These are phyloP conservation scores for Cryptomeria japonica DNA, from an alignment of 75 land plant genomes.

Conservation along the genomic window DNA sequence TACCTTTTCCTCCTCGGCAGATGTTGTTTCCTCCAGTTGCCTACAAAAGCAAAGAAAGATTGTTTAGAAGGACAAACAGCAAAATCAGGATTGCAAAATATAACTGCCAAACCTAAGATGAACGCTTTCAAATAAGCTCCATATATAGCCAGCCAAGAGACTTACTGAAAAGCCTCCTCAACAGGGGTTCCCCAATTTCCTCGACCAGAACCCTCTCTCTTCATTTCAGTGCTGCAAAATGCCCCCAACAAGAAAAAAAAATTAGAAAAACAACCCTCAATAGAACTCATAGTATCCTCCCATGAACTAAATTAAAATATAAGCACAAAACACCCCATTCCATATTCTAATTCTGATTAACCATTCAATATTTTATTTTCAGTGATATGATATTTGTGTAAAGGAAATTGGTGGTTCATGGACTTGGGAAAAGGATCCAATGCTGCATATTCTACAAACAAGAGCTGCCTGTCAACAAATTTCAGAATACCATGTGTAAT, in stretches of 20 bases:
- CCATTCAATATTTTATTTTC: neutral
- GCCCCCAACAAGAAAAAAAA: constrained; percentile 11
- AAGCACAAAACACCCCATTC: neutral
- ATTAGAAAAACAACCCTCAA: neutral
- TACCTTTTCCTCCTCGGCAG: constrained; percentile 30
- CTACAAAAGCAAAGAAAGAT: constrained; percentile 24
- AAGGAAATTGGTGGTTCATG: neutral
- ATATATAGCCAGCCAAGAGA: neutral
- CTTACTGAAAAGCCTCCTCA: constrained; percentile 39
- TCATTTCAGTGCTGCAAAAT: constrained; percentile 33
- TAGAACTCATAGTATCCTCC: neutral
- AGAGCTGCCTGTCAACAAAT: neutral
- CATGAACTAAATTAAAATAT: neutral
- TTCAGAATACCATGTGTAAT: neutral
- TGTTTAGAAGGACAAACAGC: neutral
- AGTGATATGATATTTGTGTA: neutral
- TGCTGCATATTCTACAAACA: neutral
- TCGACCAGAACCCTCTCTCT: constrained; percentile 53
- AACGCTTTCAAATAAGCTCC: neutral
- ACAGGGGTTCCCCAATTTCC: constrained; percentile 46
- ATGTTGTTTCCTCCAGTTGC: constrained; percentile 29
- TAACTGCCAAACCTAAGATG: neutral
- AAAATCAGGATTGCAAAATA: neutral
- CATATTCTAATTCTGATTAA: neutral
- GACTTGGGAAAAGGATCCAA: neutral